A percentile compares a stretch with the other conserved stretches of the same genome.
Conservation (phyloP, 1,284 basidiomycete species). For the Ustilago cynodontis region DNA sequence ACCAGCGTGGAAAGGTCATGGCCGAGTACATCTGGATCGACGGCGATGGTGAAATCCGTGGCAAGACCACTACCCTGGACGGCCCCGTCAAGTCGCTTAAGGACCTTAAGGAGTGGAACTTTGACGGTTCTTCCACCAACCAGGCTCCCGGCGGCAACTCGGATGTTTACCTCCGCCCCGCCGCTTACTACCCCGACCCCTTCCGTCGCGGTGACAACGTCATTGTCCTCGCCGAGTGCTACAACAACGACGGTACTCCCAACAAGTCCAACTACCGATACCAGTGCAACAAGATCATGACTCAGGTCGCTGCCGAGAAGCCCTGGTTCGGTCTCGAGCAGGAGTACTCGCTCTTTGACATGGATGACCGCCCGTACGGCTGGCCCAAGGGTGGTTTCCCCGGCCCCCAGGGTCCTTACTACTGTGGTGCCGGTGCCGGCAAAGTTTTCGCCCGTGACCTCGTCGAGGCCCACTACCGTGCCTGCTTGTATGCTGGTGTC, state of each 20-base stretch:
- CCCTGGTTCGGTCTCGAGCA: conserved; percentile 99
- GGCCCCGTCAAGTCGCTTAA: conserved; percentile 78
- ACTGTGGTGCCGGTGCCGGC: conserved; percentile 99
- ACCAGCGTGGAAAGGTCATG: conserved; percentile 65
- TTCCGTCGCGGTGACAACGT: conserved; percentile 90
- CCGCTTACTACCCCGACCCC: conserved; percentile 97
- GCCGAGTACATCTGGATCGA: conserved; percentile 70
- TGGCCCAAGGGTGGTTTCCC: conserved; percentile 96
- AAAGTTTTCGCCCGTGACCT: conserved; percentile 98
- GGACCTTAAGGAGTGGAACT: conserved; percentile 96
- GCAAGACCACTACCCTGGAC: conserved; percentile 76
- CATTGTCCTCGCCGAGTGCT: conserved; percentile 80
- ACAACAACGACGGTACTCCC: conserved; percentile 98
- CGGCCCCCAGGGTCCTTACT: conserved; percentile 98
- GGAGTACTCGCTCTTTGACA: conserved; percentile 97
- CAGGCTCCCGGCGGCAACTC: conserved; percentile 84
- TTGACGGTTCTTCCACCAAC: conserved; percentile 83
- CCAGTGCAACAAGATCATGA: conserved; percentile 66
- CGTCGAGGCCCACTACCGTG: conserved; percentile 97
- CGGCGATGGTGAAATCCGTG: conserved; percentile 72
- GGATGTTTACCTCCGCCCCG: conserved; percentile 97
- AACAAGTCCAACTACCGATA: conserved; percentile 90
- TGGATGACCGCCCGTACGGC: conserved; percentile 89
- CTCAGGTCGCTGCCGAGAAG: conserved; percentile 67
- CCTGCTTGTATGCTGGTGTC: conserved; percentile 94